Conservation (phyloP, 192 early-diverging fungal species). For the Podila horticola region DNA sequence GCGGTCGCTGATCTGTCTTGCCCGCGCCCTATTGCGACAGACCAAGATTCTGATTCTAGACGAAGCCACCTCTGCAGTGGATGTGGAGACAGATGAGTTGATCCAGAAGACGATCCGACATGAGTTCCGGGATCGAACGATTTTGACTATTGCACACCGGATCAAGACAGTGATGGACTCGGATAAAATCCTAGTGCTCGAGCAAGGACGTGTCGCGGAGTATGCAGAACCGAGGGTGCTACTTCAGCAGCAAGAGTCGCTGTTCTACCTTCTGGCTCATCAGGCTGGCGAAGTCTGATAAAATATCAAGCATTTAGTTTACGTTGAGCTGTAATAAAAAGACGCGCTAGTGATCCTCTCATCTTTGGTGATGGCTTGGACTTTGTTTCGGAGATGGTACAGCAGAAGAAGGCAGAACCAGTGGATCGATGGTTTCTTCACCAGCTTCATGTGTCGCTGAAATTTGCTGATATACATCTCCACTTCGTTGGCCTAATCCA, state of each 20-base stretch:
- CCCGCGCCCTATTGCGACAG: conserved; percentile 72
- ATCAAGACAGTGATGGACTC: conserved; percentile 86
- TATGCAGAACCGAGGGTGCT: conserved; percentile 80
- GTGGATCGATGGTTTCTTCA: too few species aligned
- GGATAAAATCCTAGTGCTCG: conserved; percentile 80
- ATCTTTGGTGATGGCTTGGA: too few species aligned
- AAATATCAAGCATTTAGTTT: neutral
- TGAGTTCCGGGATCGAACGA: conserved; percentile 77
- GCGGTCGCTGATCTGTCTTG: conserved; percentile 75
- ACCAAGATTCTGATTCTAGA: conserved; percentile 61
- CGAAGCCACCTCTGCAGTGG: conserved; percentile 69
- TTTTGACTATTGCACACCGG: conserved; percentile 93
- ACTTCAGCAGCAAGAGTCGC: conserved; percentile 64
- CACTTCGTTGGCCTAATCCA: too few species aligned
- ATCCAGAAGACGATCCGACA: conserved; percentile 90
- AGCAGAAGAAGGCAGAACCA: too few species aligned
- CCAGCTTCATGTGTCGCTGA: too few species aligned
- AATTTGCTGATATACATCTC: too few species aligned
- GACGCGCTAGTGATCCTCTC: too few species aligned
- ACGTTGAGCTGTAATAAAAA: conserved; percentile 15
- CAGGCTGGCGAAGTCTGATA: conserved; percentile 52
- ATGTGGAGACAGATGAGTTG: conserved; percentile 83
- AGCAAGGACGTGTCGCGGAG: conserved; percentile 83
- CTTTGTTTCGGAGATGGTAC: too few species aligned
- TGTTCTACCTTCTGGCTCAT: conserved; percentile 61